Conservation (phyloP, 371 early-diverging fungal species). For the Zancudomyces culisetae region DNA sequence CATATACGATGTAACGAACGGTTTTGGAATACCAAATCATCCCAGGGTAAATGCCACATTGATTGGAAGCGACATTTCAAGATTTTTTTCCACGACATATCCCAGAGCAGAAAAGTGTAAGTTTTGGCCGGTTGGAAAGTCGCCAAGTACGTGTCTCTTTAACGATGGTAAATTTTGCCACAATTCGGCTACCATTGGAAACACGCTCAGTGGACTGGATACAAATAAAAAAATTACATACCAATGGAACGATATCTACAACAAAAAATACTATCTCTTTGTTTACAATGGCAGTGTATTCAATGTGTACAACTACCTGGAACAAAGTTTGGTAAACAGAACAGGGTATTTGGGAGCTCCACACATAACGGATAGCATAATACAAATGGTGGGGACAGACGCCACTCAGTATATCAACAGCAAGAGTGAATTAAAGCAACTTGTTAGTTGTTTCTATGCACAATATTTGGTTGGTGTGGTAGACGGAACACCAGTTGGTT, state of each 20-base stretch:
- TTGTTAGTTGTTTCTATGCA: constrained; percentile 14
- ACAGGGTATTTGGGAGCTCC: constrained; percentile 9
- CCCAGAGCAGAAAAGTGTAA: constrained; percentile 8
- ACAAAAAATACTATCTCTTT: constrained; percentile 8
- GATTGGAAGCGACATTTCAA: constrained; percentile 9
- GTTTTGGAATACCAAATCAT: background rate
- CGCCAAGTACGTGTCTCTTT: constrained; percentile 6
- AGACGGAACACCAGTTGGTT: constrained; percentile 15
- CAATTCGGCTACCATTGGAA: constrained; percentile 1
- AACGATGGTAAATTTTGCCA: constrained; percentile 1
- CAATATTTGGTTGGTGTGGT: constrained; percentile 16
- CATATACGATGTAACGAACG: constrained; percentile 11
- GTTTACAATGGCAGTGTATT: constrained; percentile 18
- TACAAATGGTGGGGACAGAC: constrained; percentile 11
- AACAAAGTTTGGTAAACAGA: background rate
- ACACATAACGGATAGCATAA: constrained; percentile 1
- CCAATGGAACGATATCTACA: constrained; percentile 12
- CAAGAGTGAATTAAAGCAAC: constrained; percentile 6
- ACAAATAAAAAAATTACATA: constrained; percentile 14
- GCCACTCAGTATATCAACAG: constrained; percentile 12
- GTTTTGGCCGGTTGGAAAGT: constrained; percentile 7
- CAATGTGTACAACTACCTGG: constrained; percentile 9
- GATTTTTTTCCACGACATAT: constrained; percentile 14
- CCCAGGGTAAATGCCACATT: constrained; percentile 2
- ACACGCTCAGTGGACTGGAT: constrained; percentile 5